Percentiles rank a stretch among this genome's conserved stretches.
phyloP scores from a whole-genome alignment of 257 asterid species.

The Solanum tarijense region DNA sequence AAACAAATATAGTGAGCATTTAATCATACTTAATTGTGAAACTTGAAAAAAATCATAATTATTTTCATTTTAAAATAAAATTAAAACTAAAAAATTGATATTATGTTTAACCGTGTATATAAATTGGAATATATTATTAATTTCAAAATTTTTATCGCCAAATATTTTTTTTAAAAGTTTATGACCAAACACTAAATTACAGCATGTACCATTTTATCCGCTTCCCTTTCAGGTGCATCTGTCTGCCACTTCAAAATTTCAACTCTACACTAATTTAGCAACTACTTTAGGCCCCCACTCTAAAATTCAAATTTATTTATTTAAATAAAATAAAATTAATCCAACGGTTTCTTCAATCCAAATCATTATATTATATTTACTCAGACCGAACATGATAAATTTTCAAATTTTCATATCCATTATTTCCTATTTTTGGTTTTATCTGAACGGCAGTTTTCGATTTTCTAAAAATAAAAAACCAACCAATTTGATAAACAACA shows the following conservation, averaged over 20 bases:
- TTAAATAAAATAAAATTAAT: conserved; percentile 4
- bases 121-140: too few relatives aligned
- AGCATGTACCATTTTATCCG: conserved; percentile 4
- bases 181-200: not conserved
- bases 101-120: too few relatives aligned
- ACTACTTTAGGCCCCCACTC: not conserved
- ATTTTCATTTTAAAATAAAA: too few relatives aligned
- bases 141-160: too few relatives aligned
- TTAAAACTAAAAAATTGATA: too few relatives aligned
- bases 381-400: not conserved
- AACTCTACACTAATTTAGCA: not conserved
- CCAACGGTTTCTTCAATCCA: conserved; percentile 24
- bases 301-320: conserved; percentile 18
- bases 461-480: conserved; percentile 3
- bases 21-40: too few relatives aligned
- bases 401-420: conserved; percentile 14
- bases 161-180: not conserved
- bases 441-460: not conserved
- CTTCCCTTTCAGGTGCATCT: not conserved
- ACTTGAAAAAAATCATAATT: too few relatives aligned
- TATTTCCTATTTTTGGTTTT: not conserved
- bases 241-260: not conserved
- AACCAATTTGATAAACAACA: not conserved
- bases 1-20: too few relatives aligned
- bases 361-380: not conserved